These are phyloP conservation scores for Collybiopsis luxurians DNA, from an alignment of 768 basidiomycete genomes.

Conservation along the genomic window DNA sequence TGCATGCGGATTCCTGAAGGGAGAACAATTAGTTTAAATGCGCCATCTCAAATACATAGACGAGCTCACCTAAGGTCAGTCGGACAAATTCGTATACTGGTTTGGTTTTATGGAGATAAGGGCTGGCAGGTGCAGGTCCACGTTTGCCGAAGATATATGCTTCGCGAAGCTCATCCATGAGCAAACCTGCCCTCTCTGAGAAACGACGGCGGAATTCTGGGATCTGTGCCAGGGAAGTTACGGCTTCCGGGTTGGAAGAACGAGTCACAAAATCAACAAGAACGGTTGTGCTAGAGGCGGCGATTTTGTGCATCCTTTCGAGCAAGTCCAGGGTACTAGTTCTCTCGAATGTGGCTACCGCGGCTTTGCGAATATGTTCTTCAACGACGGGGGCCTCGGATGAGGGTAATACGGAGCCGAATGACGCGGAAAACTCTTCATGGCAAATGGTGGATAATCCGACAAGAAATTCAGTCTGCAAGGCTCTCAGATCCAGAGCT, in stretches of 20 bases:
- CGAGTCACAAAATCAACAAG: constrained; percentile 63
- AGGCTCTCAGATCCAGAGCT: constrained; percentile 77
- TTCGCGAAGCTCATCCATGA: constrained; percentile 47
- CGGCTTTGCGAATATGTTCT: constrained; percentile 2
- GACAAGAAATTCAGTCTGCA: constrained; percentile 59
- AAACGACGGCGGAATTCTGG: constrained; percentile 54
- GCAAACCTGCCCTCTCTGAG: constrained; percentile 41
- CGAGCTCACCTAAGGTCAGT: constrained; percentile 49
- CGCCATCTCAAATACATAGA: not conserved
- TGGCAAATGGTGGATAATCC: constrained; percentile 44
- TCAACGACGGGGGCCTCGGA: constrained; percentile 14
- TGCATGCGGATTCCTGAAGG: constrained; percentile 50
- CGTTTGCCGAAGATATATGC: constrained; percentile 58
- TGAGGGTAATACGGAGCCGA: constrained; percentile 33
- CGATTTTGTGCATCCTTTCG: constrained; percentile 70
- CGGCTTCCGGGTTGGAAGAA: constrained; percentile 26
- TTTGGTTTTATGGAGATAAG: constrained; percentile 64
- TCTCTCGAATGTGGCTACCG: constrained; percentile 43
- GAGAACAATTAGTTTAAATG: not conserved
- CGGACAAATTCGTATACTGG: constrained; percentile 79
- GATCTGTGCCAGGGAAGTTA: constrained; percentile 31
- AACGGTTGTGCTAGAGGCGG: constrained; percentile 54
- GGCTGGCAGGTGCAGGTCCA: constrained; percentile 66
- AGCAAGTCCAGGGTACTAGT: constrained; percentile 71
- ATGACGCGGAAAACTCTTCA: constrained; percentile 46